Conservation (phyloP, 2,329 filamentous ascomycete genomes). For the Fusarium proliferatum region DNA sequence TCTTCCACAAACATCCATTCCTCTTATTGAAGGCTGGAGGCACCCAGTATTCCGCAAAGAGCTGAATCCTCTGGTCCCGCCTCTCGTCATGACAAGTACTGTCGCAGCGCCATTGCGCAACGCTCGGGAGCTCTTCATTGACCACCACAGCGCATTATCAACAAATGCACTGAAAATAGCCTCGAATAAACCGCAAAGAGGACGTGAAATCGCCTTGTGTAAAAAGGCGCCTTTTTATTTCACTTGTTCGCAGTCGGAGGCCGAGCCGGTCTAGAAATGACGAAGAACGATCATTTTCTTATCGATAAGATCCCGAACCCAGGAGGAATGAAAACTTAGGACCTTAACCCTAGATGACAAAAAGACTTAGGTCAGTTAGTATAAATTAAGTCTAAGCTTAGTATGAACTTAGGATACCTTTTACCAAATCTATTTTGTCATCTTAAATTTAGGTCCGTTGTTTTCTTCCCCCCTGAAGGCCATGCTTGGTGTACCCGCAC, state of each 20-base stretch:
- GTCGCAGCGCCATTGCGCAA: constrained; percentile 39
- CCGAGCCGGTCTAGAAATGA: constrained; percentile 31
- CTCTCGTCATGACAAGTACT: constrained; percentile 23
- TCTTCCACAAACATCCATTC: not conserved
- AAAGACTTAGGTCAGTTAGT: too few relatives aligned
- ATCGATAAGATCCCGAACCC: constrained; percentile 42
- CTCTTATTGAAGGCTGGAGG: not conserved
- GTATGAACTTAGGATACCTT: too few relatives aligned
- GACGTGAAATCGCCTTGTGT: not conserved
- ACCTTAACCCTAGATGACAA: too few relatives aligned
- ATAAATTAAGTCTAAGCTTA: too few relatives aligned
- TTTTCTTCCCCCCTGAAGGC: too few relatives aligned
- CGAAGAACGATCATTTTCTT: constrained; percentile 35
- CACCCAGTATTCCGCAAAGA: constrained; percentile 8
- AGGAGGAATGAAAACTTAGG: not conserved
- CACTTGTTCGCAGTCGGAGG: constrained; percentile 10
- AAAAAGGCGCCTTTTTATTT: constrained; percentile 5
- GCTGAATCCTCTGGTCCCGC: constrained; percentile 32
- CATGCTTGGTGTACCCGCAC: constrained; percentile 25
- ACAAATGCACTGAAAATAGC: not conserved
- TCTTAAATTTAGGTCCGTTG: too few relatives aligned
- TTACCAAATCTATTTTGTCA: too few relatives aligned
- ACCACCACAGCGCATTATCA: constrained; percentile 35
- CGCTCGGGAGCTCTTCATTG: constrained; percentile 41
- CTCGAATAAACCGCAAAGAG: not conserved